phyloP scores from a whole-genome alignment of 2,329 filamentous ascomycete genomes.

The Alternaria metachromatica region DNA sequence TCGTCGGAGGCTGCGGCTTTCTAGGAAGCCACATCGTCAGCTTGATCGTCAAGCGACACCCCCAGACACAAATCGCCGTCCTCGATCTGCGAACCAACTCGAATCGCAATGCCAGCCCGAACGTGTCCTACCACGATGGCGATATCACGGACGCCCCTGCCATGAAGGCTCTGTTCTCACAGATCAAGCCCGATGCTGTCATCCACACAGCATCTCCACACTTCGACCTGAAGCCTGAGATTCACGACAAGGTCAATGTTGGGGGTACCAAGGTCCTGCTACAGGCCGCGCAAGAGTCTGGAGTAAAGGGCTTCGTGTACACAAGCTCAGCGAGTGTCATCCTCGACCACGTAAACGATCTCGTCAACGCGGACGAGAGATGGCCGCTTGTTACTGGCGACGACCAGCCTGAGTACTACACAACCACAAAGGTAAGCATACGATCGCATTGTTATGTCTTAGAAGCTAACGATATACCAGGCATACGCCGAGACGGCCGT shows the following conservation, averaged over 20 bases:
- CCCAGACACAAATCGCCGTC: slow-evolving; percentile 54
- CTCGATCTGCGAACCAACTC: slow-evolving; percentile 55
- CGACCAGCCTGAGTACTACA: slow-evolving; percentile 59
- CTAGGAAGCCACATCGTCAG: slow-evolving; percentile 60
- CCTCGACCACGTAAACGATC: slow-evolving; percentile 52
- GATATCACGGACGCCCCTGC: slow-evolving; percentile 57
- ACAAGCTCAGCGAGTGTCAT: slow-evolving; percentile 60
- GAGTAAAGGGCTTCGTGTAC: slow-evolving; percentile 61
- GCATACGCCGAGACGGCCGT: slow-evolving; percentile 57
- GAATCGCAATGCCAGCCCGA: slow-evolving; percentile 49
- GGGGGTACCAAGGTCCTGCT: slow-evolving; percentile 59
- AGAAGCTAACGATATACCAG: slow-evolving; percentile 22
- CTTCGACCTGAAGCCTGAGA: slow-evolving; percentile 46
- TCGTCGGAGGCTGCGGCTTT: slow-evolving; percentile 61
- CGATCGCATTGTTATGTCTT: neutral
- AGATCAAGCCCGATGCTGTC: slow-evolving; percentile 55
- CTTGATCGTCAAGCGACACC: slow-evolving; percentile 51
- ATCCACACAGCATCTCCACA: slow-evolving; percentile 60
- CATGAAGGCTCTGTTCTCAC: slow-evolving; percentile 51
- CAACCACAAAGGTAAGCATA: slow-evolving; percentile 54
- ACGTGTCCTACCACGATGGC: slow-evolving; percentile 57
- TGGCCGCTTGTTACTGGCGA: slow-evolving; percentile 55
- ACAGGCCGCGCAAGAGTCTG: slow-evolving; percentile 54
- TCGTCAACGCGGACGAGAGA: slow-evolving; percentile 58
- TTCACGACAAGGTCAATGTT: slow-evolving; percentile 60